Percentiles rank a stretch among this genome's conserved stretches.
Evolutionary conservation across 768 basidiomycete genomes (phyloP).

Genomic region (Lentinula detonsa): DNA sequence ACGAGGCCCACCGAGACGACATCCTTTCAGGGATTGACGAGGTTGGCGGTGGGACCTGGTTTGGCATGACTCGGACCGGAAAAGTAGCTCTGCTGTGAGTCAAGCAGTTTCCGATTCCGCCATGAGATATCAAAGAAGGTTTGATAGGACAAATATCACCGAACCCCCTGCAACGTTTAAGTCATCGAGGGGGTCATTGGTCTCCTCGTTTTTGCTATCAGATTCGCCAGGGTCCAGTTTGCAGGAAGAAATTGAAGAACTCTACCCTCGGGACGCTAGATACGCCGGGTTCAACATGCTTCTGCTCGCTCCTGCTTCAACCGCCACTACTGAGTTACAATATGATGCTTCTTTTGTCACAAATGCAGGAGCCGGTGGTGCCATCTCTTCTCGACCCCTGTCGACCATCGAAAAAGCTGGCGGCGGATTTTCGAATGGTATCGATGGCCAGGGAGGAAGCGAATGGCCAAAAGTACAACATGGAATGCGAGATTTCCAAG

Average conservation of each 20-base stretch:
- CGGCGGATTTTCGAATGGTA: constrained; percentile 70
- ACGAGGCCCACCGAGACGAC: constrained; percentile 17
- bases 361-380: constrained; percentile 66
- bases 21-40: constrained; percentile 74
- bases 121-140: constrained; percentile 4
- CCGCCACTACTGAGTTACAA: constrained; percentile 18
- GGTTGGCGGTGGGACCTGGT: constrained; percentile 77
- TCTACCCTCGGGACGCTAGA: constrained; percentile 39
- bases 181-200: constrained; percentile 65
- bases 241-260: constrained; percentile 40
- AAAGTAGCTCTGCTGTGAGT: constrained; percentile 69
- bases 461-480: constrained; percentile 73
- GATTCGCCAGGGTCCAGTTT: constrained; percentile 26
- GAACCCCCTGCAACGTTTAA: constrained; percentile 45
- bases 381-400: constrained; percentile 49
- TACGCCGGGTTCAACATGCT: constrained; percentile 83
- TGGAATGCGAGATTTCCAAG: constrained; percentile 43
- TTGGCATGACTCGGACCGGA: constrained; percentile 63
- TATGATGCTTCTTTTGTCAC: constrained; percentile 58
- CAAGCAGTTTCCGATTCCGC: constrained; percentile 6
- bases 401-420: constrained; percentile 38
- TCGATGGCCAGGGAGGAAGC: constrained; percentile 54
- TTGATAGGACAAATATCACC: constrained; percentile 76
- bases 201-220: constrained; percentile 61
- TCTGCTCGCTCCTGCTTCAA: constrained; percentile 43